These are phyloP conservation scores for Yamadazyma oceani DNA, from an alignment of 1,139 yeast genomes.

Conservation along the genomic window DNA sequence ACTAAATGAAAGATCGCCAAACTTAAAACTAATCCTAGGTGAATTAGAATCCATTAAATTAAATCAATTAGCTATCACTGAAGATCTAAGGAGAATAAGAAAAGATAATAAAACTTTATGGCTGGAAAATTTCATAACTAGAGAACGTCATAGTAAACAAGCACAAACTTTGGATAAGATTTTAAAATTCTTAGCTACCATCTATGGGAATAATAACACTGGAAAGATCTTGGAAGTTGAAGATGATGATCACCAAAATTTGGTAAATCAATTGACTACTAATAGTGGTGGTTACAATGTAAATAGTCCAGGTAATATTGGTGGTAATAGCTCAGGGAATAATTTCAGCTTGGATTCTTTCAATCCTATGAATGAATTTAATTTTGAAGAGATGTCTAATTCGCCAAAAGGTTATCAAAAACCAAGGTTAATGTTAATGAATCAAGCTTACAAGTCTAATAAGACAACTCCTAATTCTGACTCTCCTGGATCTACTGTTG, in stretches of 20 bases:
- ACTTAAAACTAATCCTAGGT: slow-evolving; percentile 55
- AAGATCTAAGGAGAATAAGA: slow-evolving; percentile 77
- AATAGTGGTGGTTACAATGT: slow-evolving; percentile 2
- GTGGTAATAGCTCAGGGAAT: not conserved
- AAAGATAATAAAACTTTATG: slow-evolving; percentile 88
- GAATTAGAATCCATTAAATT: slow-evolving; percentile 77
- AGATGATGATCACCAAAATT: slow-evolving; percentile 11
- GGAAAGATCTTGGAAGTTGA: slow-evolving; percentile 48
- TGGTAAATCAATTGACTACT: slow-evolving; percentile 3
- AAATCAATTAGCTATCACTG: slow-evolving; percentile 78
- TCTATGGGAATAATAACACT: slow-evolving; percentile 68
- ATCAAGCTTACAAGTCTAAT: slow-evolving; percentile 33
- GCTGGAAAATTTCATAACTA: slow-evolving; percentile 80
- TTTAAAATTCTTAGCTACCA: slow-evolving; percentile 78
- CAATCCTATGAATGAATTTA: slow-evolving; percentile 7
- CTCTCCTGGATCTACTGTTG: slow-evolving; percentile 3
- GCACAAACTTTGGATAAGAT: slow-evolving; percentile 87
- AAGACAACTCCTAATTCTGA: slow-evolving; percentile 15
- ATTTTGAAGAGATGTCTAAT: slow-evolving; percentile 15
- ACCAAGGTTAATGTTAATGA: slow-evolving; percentile 46
- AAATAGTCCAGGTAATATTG: not conserved
- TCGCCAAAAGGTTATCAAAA: slow-evolving; percentile 23
- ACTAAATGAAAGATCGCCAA: slow-evolving; percentile 33
- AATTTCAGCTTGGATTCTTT: slow-evolving; percentile 8
- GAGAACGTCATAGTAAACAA: slow-evolving; percentile 85